Percentiles rank a stretch among this genome's conserved stretches.
phyloP scores from a whole-genome alignment of 495 filamentous ascomycete genomes.

The Penicillium antarcticum region DNA sequence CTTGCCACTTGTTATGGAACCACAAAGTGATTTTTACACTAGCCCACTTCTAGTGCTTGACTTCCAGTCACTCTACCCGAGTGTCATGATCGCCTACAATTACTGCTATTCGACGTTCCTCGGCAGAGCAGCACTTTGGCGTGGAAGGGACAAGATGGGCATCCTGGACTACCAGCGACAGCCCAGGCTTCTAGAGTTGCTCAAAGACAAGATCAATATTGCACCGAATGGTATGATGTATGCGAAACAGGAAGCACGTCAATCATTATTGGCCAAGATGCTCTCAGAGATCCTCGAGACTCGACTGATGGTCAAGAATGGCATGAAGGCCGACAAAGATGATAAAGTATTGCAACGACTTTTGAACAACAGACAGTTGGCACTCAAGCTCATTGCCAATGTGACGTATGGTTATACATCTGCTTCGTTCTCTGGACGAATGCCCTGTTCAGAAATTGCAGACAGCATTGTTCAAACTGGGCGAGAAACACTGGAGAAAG shows the following conservation, averaged over 20 bases:
- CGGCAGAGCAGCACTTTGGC: constrained; percentile 79
- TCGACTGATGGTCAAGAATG: constrained; percentile 95
- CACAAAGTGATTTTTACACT: constrained; percentile 89
- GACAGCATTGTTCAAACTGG: constrained; percentile 97
- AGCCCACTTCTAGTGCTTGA: constrained; percentile 89
- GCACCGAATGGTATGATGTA: constrained; percentile 97
- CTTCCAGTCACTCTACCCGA: constrained; percentile 95
- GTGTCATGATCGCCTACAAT: constrained; percentile 98
- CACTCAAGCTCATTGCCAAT: constrained; percentile 95
- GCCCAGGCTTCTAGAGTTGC: constrained; percentile 68
- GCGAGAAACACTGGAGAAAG: constrained; percentile 89
- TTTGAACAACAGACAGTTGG: constrained; percentile 89
- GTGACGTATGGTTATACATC: constrained; percentile 98
- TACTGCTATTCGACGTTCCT: constrained; percentile 98
- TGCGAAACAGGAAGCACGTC: constrained; percentile 77
- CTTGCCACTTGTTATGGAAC: constrained; percentile 95
- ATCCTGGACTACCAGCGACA: constrained; percentile 80
- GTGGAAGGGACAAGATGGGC: constrained; percentile 91
- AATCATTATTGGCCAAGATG: constrained; percentile 94
- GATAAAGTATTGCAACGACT: constrained; percentile 83
- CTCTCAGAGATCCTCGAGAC: constrained; percentile 94
- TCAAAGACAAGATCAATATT: constrained; percentile 87
- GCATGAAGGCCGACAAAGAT: constrained; percentile 93
- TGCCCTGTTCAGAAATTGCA: constrained; percentile 97
- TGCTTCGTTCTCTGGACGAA: constrained; percentile 89